phyloP scores from a whole-genome alignment of 2,329 filamentous ascomycete genomes.

The Ophiobolus disseminans region DNA sequence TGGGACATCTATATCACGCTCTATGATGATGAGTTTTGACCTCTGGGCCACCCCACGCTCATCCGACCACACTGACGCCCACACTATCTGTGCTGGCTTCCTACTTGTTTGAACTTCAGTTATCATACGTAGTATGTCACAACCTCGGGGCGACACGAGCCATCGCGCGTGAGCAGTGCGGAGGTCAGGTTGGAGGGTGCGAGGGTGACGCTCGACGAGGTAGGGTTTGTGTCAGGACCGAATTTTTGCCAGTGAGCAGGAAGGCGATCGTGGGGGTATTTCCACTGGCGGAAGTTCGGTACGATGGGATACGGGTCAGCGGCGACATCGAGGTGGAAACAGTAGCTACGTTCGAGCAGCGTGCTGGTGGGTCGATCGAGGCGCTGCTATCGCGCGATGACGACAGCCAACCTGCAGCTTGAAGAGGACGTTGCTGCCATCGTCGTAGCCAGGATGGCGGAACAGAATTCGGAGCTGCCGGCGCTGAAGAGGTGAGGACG shows the following conservation, averaged over 20 bases:
- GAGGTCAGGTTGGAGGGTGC: conserved; percentile 9
- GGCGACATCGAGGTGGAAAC: conserved; percentile 9
- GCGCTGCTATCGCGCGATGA: conserved; percentile 4
- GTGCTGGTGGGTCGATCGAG: conserved; percentile 10
- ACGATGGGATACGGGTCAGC: conserved; percentile 10
- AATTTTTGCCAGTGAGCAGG: conserved; percentile 10
- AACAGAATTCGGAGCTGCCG: conserved; percentile 11
- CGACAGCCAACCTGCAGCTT: conserved; percentile 14
- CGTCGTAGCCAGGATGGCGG: conserved; percentile 17
- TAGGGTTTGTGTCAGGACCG: background rate
- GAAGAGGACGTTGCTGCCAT: conserved; percentile 14
- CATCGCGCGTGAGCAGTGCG: conserved; percentile 9
- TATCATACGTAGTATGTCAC: too few relatives aligned
- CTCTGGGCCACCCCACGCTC: too few relatives aligned
- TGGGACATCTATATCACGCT: too few relatives aligned
- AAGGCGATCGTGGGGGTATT: conserved; percentile 9
- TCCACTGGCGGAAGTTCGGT: conserved; percentile 11
- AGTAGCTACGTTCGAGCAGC: conserved; percentile 9
- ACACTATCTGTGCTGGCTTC: too few relatives aligned
- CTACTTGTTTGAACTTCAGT: too few relatives aligned
- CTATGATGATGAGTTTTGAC: too few relatives aligned
- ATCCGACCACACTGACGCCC: too few relatives aligned
- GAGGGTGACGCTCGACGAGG: background rate
- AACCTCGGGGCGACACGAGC: conserved; percentile 8
- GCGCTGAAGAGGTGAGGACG: conserved; percentile 1